Evolutionary conservation across 1,139 yeast genomes (phyloP), one percentile per base, ranked within the genome.

Genomic region (Suhomyces bolitotheri): DNA sequence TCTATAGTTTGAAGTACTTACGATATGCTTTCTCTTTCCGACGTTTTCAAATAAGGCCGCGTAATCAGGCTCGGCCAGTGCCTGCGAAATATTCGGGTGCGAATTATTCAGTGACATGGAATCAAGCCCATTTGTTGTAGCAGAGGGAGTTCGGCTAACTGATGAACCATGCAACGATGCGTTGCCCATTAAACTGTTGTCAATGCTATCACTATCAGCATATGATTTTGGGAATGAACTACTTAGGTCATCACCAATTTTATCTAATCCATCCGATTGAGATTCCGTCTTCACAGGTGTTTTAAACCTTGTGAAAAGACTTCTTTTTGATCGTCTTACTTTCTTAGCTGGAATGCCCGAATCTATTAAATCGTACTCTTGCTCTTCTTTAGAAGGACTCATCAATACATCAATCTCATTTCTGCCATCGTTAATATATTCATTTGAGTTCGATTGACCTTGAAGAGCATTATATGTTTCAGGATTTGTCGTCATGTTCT

Each of bases 11-110:
- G 57, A 50, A 19, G 56, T 47, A 27, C 47, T 46, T 10, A 57
- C 62, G 15, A 61, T 57, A 24, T 57, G 61, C 41, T 66, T 64
- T 25, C 76, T 50, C 43, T 69, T 71, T 2, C 74, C 74, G 6
- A 71, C 72, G 36, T 67, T 66, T 40, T 68, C 67, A 46, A 71
- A 71, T 20, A 71, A 57, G 4, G 75, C 73, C 2, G 69, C 74
- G 46, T 71, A 71, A 47, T 71, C 72, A 1, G 75, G 75, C 35
- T 63, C 71, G 20, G 40, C 31, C 14, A 33, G 40, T 24, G 36
- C 29, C 16, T 29, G 41, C 17, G 16, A 27, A 12, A 16, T 31
- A 26, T 36, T 21, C 33, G 37, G 36, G 26, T 40, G 44, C 5
- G 54, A 50, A 23, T 36, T 42, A 13, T 42, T 43, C 34, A 49